Percentiles rank a stretch among this genome's conserved stretches.
Conservation (phyloP, 2,329 filamentous ascomycete genomes). For the Emmonsiellopsis sp. region DNA sequence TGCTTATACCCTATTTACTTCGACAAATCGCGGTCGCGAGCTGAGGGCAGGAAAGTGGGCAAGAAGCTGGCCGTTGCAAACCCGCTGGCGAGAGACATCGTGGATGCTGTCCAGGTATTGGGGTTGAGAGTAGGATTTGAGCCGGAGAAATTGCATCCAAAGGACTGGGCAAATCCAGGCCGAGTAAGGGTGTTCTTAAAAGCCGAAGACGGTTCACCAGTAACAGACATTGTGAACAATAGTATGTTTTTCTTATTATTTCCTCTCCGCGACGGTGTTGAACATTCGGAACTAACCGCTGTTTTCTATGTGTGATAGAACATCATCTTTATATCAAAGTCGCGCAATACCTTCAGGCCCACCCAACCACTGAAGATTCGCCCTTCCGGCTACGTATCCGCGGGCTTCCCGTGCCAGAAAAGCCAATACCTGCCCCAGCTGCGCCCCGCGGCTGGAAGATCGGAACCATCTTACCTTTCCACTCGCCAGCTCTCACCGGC, state of each 20-base stretch:
- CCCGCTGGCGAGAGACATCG: conserved; percentile 81
- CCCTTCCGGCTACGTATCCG: conserved; percentile 64
- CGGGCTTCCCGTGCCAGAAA: conserved; percentile 58
- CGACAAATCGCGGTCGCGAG: conserved; percentile 56
- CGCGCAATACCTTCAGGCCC: conserved; percentile 60
- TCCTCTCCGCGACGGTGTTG: not conserved
- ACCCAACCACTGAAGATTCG: conserved; percentile 66
- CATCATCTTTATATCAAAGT: conserved; percentile 81
- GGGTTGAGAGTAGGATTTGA: conserved; percentile 62
- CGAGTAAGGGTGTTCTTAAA: conserved; percentile 70
- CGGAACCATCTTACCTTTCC: conserved; percentile 69
- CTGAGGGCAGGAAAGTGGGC: conserved; percentile 71
- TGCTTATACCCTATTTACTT: conserved; percentile 96
- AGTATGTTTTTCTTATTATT: conserved; percentile 37
- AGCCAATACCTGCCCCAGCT: conserved; percentile 63
- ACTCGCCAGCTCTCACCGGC: conserved; percentile 81
- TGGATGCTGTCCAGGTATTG: conserved; percentile 68
- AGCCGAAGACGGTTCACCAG: conserved; percentile 40
- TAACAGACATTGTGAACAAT: conserved; percentile 51
- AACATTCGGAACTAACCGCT: conserved; percentile 1
- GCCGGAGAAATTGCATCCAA: conserved; percentile 83
- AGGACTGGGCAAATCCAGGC: conserved; percentile 96
- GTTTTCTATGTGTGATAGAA: conserved; percentile 36
- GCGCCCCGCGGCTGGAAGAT: conserved; percentile 88
- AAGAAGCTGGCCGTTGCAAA: conserved; percentile 64